phyloP scores from a whole-genome alignment of 306 rosid genomes.

The Quercus berberidifolia region DNA sequence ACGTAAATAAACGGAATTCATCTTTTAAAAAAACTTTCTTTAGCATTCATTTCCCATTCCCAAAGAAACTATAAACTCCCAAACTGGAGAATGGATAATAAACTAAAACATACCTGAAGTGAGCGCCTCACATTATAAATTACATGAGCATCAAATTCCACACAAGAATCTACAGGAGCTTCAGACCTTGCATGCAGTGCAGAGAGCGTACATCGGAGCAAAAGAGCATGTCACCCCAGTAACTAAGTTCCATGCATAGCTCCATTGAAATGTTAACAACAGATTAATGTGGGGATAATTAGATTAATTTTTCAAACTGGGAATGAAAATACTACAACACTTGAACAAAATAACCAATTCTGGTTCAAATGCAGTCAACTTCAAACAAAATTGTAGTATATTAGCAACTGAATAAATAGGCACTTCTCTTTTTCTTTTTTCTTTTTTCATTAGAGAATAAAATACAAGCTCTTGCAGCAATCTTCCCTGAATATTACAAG shows the following conservation, averaged over 20 bases:
- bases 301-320: not conserved
- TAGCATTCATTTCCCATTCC: no score
- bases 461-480: slow-evolving; percentile 15
- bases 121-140: no score
- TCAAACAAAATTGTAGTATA: not conserved
- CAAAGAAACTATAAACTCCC: no score
- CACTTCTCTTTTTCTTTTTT: not conserved
- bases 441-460: not conserved
- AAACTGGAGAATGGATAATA: no score
- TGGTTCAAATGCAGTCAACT: not conserved
- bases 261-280: not conserved
- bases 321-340: not conserved
- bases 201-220: no score
- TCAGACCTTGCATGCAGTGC: no score
- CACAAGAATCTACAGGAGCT: no score
- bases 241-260: not conserved
- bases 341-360: not conserved
- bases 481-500: not conserved
- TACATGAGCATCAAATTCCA: no score
- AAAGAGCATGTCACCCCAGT: no score
- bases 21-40: no score
- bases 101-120: no score
- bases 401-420: not conserved
- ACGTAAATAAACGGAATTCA: no score
- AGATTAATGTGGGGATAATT: not conserved